Evolutionary conservation across 345 rosid species (phyloP).

Genomic region (Cardiospermum halicacabum): DNA sequence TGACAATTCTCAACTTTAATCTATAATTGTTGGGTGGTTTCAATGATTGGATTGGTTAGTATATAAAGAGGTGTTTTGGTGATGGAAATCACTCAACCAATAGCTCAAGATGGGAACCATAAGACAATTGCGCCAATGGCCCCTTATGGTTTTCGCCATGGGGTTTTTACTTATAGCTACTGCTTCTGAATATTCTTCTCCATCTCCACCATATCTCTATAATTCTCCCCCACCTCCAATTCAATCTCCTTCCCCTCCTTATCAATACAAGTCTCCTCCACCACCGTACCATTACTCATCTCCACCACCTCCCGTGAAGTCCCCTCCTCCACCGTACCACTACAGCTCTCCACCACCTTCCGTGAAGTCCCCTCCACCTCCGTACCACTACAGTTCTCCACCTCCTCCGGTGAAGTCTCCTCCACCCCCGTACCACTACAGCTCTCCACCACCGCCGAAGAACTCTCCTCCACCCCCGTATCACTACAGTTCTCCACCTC

Average conservation of each 20-base stretch:
- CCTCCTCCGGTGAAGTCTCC: slow-evolving; percentile 13
- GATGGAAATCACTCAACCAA: slow-evolving; percentile 4
- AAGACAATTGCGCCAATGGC: slow-evolving; percentile 8
- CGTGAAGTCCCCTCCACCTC: not conserved
- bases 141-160: not conserved
- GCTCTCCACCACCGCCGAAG: slow-evolving; percentile 7
- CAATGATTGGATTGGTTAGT: slow-evolving; percentile 8
- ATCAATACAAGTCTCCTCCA: slow-evolving; percentile 9
- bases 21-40: too few species aligned
- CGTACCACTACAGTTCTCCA: slow-evolving; percentile 9
- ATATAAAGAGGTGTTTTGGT: slow-evolving; percentile 18
- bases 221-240: slow-evolving; percentile 6
- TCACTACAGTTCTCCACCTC: not conserved
- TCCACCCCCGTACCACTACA: not conserved
- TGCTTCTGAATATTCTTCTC: slow-evolving; percentile 14
- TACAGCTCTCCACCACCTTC: slow-evolving; percentile 15
- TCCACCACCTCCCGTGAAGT: slow-evolving; percentile 14
- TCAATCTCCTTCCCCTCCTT: slow-evolving; percentile 1
- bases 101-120: slow-evolving; percentile 23
- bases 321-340: slow-evolving; percentile 17
- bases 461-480: slow-evolving; percentile 1
- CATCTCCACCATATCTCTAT: not conserved
- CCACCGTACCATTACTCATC: too few species aligned
- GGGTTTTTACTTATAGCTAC: not conserved
- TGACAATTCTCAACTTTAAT: slow-evolving; percentile 11